These are phyloP conservation scores for Podospora bellae-mahoneyi DNA, from an alignment of 495 filamentous ascomycete species.

Conservation along the genomic window DNA sequence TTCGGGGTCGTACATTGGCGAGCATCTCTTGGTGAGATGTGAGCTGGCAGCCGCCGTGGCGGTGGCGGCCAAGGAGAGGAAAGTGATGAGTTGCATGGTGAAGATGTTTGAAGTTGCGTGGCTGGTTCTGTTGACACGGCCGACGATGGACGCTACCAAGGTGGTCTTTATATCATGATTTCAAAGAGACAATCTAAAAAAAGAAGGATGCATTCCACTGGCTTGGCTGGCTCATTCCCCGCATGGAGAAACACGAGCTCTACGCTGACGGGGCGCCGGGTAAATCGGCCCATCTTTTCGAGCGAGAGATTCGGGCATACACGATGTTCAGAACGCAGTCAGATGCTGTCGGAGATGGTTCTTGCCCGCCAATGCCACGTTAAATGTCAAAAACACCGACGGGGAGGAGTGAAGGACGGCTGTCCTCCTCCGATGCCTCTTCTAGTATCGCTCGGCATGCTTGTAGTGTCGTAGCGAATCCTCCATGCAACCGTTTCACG, in stretches of 20 bases:
- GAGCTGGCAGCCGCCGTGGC: not conserved
- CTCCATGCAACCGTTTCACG: not conserved
- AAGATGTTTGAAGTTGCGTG: not conserved
- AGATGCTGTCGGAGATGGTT: too few species aligned
- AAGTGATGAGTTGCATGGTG: constrained; percentile 15
- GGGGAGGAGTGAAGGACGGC: not conserved
- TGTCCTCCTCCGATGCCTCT: not conserved
- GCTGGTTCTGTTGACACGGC: not conserved
- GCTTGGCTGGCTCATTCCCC: not conserved
- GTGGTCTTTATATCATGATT: constrained; percentile 1
- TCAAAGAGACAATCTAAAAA: not conserved
- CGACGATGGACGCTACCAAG: not conserved
- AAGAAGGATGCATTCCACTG: not conserved
- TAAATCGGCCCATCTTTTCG: too few species aligned
- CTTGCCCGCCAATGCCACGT: not conserved
- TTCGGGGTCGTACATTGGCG: constrained; percentile 25
- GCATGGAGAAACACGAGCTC: not conserved
- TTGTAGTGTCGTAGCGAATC: not conserved
- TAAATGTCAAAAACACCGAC: not conserved
- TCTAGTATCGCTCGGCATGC: not conserved
- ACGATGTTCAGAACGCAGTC: too few species aligned
- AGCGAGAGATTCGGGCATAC: too few species aligned
- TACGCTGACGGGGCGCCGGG: too few species aligned
- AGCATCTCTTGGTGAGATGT: constrained; percentile 23
- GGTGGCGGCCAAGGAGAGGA: not conserved